These are phyloP conservation scores for Seiridium cupressi DNA, from an alignment of 2,329 filamentous ascomycete species.

Conservation along the genomic window DNA sequence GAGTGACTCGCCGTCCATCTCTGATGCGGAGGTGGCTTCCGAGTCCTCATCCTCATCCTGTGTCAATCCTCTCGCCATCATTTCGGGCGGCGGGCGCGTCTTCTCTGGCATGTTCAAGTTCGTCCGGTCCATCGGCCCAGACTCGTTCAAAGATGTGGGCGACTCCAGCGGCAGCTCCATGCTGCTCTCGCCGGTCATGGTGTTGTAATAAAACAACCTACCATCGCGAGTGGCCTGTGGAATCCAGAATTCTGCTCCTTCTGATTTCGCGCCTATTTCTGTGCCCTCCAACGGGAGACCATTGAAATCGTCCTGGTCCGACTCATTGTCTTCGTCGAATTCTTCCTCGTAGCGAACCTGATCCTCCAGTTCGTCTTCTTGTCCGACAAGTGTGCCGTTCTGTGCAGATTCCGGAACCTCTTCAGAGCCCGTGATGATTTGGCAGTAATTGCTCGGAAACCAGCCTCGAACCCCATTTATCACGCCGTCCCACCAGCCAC, in stretches of 20 bases:
- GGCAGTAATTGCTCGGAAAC: slow-evolving; percentile 99
- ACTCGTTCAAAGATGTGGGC: slow-evolving; percentile 75
- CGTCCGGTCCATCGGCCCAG: slow-evolving; percentile 82
- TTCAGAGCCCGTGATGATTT: slow-evolving; percentile 74
- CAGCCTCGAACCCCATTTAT: slow-evolving; percentile 96
- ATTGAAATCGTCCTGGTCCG: slow-evolving; percentile 57
- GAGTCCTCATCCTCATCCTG: slow-evolving; percentile 91
- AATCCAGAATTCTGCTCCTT: slow-evolving; percentile 96
- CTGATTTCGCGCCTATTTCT: slow-evolving; percentile 61
- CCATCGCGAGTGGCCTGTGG: slow-evolving; percentile 94
- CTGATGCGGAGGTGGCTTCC: slow-evolving; percentile 77
- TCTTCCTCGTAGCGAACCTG: slow-evolving; percentile 65
- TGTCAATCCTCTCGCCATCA: slow-evolving; percentile 80
- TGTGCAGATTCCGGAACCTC: slow-evolving; percentile 65
- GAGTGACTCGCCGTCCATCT: slow-evolving; percentile 75
- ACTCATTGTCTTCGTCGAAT: slow-evolving; percentile 65
- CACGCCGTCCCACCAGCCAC: slow-evolving; percentile 99
- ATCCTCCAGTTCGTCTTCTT: slow-evolving; percentile 62
- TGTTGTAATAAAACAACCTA: slow-evolving; percentile 96
- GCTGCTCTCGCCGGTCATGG: slow-evolving; percentile 89
- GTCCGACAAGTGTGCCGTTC: slow-evolving; percentile 52
- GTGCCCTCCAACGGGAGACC: slow-evolving; percentile 69
- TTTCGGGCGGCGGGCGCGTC: slow-evolving; percentile 83
- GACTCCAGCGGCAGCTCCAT: slow-evolving; percentile 94
- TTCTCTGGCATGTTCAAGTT: slow-evolving; percentile 87